Evolutionary conservation across 2,329 filamentous ascomycete species (phyloP).

Genomic region (Epichloe gansuensis): DNA sequence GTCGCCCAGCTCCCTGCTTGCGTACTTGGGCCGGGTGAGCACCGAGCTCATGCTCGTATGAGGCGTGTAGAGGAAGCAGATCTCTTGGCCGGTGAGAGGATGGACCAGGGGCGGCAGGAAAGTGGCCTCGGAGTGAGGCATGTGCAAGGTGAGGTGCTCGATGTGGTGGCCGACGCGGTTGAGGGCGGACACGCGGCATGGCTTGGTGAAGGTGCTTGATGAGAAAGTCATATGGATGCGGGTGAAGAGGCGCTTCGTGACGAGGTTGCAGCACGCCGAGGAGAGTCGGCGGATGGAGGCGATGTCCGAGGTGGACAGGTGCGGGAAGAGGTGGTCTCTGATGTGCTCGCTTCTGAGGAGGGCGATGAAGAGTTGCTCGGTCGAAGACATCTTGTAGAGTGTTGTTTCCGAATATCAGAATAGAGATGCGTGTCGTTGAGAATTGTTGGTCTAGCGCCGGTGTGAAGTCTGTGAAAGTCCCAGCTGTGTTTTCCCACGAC

Average conservation of each 20-base stretch:
- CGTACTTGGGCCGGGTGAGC: conserved; percentile 62
- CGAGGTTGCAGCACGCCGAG: conserved; percentile 57
- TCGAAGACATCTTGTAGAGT: conserved; percentile 28
- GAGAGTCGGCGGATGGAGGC: conserved; percentile 53
- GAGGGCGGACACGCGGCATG: conserved; percentile 60
- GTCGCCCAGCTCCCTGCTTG: conserved; percentile 65
- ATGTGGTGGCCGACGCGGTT: conserved; percentile 68
- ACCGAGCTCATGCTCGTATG: conserved; percentile 53
- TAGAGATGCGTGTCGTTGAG: too few relatives aligned
- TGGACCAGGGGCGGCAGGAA: conserved; percentile 79
- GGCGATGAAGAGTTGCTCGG: conserved; percentile 38
- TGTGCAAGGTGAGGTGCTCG: conserved; percentile 63
- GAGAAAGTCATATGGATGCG: conserved; percentile 60
- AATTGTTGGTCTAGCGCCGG: background rate
- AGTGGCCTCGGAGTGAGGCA: conserved; percentile 65
- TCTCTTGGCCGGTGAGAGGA: conserved; percentile 62
- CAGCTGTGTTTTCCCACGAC: background rate
- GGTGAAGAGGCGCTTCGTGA: conserved; percentile 58
- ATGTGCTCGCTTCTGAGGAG: conserved; percentile 41
- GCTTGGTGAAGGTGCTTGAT: conserved; percentile 63
- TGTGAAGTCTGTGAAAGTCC: background rate
- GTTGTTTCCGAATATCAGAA: too few relatives aligned
- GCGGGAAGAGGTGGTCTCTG: conserved; percentile 36
- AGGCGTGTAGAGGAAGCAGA: conserved; percentile 71
- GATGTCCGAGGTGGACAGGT: conserved; percentile 38